Evolutionary conservation across 495 filamentous ascomycete genomes (phyloP).

Genomic region (Bacidia rubella): DNA sequence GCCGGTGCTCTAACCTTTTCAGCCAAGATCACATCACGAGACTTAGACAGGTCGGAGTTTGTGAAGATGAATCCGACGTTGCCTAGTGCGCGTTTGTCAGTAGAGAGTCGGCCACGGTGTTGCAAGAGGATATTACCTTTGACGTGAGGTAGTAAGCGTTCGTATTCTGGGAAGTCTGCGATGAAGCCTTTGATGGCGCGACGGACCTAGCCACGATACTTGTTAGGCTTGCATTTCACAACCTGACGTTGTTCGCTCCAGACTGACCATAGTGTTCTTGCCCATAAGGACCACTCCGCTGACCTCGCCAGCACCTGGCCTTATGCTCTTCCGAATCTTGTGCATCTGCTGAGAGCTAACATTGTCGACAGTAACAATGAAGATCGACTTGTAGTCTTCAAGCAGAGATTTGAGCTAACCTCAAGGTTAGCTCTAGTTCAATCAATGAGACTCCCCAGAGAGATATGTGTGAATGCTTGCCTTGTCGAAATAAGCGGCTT

Average conservation of each 20-base stretch:
- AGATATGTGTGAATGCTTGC: too few relatives aligned
- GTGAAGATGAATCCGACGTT: conserved; percentile 99
- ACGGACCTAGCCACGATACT: conserved; percentile 47
- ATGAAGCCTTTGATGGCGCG: conserved; percentile 96
- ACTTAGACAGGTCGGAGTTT: conserved; percentile 82
- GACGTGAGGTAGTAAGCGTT: conserved; percentile 89
- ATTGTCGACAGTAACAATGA: conserved; percentile 96
- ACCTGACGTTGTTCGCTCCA: neutral
- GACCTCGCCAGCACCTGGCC: conserved; percentile 52
- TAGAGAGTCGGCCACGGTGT: neutral
- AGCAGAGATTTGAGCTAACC: conserved; percentile 94
- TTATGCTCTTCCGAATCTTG: conserved; percentile 87
- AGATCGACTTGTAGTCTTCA: conserved; percentile 84
- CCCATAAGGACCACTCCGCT: conserved; percentile 91
- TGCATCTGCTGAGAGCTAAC: conserved; percentile 99
- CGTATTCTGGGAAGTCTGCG: conserved; percentile 82
- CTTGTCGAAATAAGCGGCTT: conserved; percentile 79
- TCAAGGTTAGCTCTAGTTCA: too few relatives aligned
- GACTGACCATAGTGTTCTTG: conserved; percentile 52
- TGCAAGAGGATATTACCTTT: conserved; percentile 40
- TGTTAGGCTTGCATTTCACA: neutral
- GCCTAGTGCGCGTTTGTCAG: conserved; percentile 27
- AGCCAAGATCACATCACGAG: conserved; percentile 83
- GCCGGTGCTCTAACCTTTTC: conserved; percentile 97
- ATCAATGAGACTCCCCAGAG: too few relatives aligned